These are phyloP conservation scores for Phytophthora cryptogea DNA, from an alignment of 352 stramenopile genomes.

Conservation along the genomic window DNA sequence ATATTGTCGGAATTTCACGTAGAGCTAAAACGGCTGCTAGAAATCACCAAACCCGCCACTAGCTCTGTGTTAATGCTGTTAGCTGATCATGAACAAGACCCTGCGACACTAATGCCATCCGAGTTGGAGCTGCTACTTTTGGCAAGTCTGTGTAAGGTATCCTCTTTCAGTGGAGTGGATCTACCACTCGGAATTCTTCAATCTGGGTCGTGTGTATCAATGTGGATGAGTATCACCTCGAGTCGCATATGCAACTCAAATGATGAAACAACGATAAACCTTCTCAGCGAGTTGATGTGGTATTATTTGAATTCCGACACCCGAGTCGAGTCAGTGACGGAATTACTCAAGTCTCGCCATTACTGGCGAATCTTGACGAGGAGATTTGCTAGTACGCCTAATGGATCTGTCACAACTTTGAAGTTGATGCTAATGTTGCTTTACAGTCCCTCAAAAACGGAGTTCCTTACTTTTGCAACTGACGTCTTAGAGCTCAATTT, in stretches of 20 bases:
- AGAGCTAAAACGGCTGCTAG: neutral
- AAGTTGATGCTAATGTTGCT: slow-evolving; percentile 17
- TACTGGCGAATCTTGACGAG: slow-evolving; percentile 22
- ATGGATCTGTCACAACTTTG: neutral
- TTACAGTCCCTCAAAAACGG: neutral
- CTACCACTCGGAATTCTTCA: neutral
- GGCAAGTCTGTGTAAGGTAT: slow-evolving; percentile 7
- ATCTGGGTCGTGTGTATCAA: neutral
- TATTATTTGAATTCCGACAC: neutral
- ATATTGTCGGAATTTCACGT: slow-evolving; percentile 1
- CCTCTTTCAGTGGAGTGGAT: neutral
- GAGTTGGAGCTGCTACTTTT: slow-evolving; percentile 11
- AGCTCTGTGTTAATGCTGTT: neutral
- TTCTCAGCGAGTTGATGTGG: slow-evolving; percentile 5
- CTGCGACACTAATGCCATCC: neutral
- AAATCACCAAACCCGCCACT: neutral
- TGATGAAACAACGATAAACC: neutral
- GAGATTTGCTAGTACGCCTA: slow-evolving; percentile 3
- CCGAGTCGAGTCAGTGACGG: neutral
- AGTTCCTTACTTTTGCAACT: slow-evolving; percentile 4
- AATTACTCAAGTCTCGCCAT: neutral
- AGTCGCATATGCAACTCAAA: neutral
- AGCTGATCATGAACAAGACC: neutral
- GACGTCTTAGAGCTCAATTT: slow-evolving; percentile 13
- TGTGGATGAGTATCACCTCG: slow-evolving; percentile 14